Percentiles rank a stretch among this genome's conserved stretches.
Conservation (phyloP, 2,329 filamentous ascomycete species). For the Falciphora oryzae region DNA sequence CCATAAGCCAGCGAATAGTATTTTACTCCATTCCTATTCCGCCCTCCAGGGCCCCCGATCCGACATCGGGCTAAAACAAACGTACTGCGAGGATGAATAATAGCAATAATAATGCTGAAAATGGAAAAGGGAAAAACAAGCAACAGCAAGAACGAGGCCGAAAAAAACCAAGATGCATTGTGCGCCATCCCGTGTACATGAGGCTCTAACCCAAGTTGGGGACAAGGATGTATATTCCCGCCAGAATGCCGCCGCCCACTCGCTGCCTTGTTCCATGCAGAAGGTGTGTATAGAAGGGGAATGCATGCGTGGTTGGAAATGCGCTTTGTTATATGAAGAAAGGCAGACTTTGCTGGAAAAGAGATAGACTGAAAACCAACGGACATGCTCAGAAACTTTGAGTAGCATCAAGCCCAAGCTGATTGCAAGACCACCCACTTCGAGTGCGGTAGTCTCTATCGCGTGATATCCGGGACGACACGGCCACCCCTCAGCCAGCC, state of each 20-base stretch:
- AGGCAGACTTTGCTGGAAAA: background rate
- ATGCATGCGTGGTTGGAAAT: background rate
- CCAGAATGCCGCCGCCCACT: background rate
- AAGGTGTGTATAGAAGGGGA: background rate
- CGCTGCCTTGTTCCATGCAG: background rate
- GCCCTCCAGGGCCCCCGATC: too few relatives aligned
- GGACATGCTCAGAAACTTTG: background rate
- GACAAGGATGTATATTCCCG: background rate
- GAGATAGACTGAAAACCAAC: background rate
- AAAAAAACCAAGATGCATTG: background rate
- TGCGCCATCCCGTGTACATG: background rate
- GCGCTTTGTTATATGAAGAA: background rate
- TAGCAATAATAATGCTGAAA: too few relatives aligned
- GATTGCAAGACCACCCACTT: background rate
- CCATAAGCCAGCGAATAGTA: too few relatives aligned
- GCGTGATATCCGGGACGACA: background rate
- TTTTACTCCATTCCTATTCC: too few relatives aligned
- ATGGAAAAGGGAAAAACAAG: too few relatives aligned
- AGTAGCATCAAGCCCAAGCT: background rate
- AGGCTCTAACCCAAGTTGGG: background rate
- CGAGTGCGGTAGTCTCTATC: too few relatives aligned
- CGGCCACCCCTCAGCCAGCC: constrained; percentile 8
- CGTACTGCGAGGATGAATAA: too few relatives aligned
- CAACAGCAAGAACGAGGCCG: background rate
- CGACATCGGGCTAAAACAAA: too few relatives aligned